Evolutionary conservation across 306 rosid genomes (phyloP).

Genomic region (Lablab purpureus): DNA sequence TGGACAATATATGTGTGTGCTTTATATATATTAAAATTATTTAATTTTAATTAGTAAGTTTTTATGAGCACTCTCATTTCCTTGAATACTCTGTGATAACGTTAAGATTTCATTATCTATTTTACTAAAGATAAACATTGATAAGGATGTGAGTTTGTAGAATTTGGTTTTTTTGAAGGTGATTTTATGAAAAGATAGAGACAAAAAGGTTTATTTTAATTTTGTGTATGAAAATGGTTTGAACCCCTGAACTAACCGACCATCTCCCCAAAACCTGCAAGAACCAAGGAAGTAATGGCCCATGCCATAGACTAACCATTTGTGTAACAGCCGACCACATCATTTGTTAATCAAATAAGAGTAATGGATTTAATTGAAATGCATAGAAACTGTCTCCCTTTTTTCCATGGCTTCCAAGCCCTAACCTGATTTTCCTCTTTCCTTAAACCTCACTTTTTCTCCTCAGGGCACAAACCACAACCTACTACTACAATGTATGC

Average conservation of each 20-base stretch:
- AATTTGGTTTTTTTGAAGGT: neutral
- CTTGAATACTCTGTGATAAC: too few relatives aligned
- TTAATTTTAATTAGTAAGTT: too few relatives aligned
- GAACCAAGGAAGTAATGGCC: slow-evolving; percentile 43
- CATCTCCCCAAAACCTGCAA: slow-evolving; percentile 77
- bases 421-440: slow-evolving; percentile 38
- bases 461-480: slow-evolving; percentile 26
- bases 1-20: too few relatives aligned
- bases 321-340: slow-evolving; percentile 55
- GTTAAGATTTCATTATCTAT: too few relatives aligned
- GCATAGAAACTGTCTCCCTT: slow-evolving; percentile 52
- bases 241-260: slow-evolving; percentile 59
- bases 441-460: slow-evolving; percentile 39
- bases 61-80: too few relatives aligned
- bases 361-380: slow-evolving; percentile 63
- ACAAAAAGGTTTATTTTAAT: neutral
- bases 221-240: neutral
- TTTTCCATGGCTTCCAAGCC: slow-evolving; percentile 35
- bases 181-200: neutral
- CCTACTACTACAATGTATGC: neutral
- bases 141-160: neutral
- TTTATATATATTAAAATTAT: too few relatives aligned
- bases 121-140: neutral
- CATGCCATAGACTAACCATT: slow-evolving; percentile 44
- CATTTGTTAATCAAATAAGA: slow-evolving; percentile 49